A percentile compares a stretch with the other conserved stretches of the same genome.
These are phyloP conservation scores for Pythium guiyangense DNA, from an alignment of 352 stramenopile species.

Conservation along the genomic window DNA sequence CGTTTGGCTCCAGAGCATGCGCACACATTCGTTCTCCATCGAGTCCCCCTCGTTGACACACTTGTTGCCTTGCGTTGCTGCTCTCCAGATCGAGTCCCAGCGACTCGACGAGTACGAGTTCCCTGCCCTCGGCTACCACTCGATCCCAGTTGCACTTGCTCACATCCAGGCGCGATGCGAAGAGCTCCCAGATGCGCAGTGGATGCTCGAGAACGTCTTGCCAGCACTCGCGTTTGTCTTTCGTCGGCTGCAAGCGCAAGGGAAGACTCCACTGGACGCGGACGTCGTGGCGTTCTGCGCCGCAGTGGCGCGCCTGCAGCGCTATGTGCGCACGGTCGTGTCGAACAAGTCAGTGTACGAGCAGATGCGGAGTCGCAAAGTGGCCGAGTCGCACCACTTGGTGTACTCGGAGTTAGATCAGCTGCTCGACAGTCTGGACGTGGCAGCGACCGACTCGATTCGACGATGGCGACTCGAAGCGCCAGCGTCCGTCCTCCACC, in stretches of 20 bases:
- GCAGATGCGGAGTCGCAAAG: no score
- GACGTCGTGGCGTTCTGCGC: background rate
- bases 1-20: background rate
- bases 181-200: background rate
- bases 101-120: background rate
- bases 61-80: no score
- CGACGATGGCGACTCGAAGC: background rate
- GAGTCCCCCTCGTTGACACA: no score
- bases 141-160: no score
- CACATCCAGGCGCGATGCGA: background rate
- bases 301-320: no score
- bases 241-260: background rate
- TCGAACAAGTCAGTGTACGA: no score
- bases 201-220: background rate
- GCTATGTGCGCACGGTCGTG: no score
- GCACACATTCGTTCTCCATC: no score
- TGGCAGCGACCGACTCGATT: background rate
- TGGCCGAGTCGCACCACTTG: no score
- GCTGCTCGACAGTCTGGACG: slow-evolving; percentile 5
- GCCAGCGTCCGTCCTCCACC: no score
- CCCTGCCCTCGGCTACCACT: no score
- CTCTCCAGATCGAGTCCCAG: background rate
- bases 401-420: no score
- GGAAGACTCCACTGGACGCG: background rate
- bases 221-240: background rate